Evolutionary conservation across 257 asterid genomes (phyloP), one percentile per base, ranked within the genome.

Genomic region (Oldenlandia corymbosa): DNA sequence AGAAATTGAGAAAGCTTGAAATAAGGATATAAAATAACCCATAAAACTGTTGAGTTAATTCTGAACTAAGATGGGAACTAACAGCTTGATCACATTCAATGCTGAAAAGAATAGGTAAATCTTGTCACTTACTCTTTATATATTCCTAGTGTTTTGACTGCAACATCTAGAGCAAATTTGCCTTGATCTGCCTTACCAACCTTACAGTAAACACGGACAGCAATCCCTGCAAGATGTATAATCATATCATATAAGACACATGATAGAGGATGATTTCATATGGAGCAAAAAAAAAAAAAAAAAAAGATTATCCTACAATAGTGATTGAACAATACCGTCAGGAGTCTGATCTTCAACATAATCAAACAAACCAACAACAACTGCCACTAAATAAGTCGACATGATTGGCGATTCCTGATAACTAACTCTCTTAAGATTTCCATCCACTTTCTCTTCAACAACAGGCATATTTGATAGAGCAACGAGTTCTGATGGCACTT

Each of bases 381-480:
- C 83, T 10, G 97, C 97, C 69, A 90, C 96, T 85, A 90, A 79
- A 77, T 90, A 90, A 55, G 97, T 88, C 56, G 97, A 90, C 97
- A 90, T 90, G 79, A 90, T 80, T 17, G 95, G 96, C 41, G 96
- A 88, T 73, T 90, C 97, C 70, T 91, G 85, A 78, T 84, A 91
- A 78, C 69, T 73, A 11, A 91, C 92, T 30, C 82, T 86, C 83
- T 86, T 91, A 39, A 79, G 77, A 73, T 88, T 68, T 62, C 90
- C 92, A 47, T 73, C 71, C 64, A 76, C 51, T 60, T 84, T 83
- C 68, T 91, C 98, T 68, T 88, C 88, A 42, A 61, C 55, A 69
- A 83, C 65, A 49, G 98, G 96, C 96, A 91, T 91, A 75, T 88
- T 91, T 56, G 98, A 91, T 71, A 91, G 98, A 53, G 95, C 94